phyloP scores from a whole-genome alignment of 1,139 yeast genomes.

The Scheffersomyces illinoinensis region DNA sequence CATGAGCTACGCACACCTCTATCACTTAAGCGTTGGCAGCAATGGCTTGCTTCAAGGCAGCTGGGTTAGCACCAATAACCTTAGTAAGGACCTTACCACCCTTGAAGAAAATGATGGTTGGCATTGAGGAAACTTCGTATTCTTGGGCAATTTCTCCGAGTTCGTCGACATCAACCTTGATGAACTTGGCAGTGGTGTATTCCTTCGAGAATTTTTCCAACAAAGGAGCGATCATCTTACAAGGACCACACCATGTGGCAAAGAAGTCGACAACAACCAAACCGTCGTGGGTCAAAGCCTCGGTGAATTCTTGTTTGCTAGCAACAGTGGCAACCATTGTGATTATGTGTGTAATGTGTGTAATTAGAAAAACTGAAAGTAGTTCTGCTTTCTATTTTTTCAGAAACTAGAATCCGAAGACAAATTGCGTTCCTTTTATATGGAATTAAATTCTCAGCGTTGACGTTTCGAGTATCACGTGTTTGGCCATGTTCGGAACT shows the following conservation, averaged over 20 bases:
- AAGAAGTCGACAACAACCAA: slow-evolving; percentile 81
- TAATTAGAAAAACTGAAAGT: neutral
- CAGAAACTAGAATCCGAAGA: neutral
- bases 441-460: neutral
- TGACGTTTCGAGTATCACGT: neutral
- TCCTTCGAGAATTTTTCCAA: slow-evolving; percentile 59
- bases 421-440: neutral
- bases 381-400: neutral
- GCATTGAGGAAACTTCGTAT: slow-evolving; percentile 82
- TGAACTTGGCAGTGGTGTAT: slow-evolving; percentile 60
- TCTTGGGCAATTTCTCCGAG: slow-evolving; percentile 71
- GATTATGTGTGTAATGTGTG: slow-evolving; percentile 6
- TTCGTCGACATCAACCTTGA: slow-evolving; percentile 85
- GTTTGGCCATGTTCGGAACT: neutral
- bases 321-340: slow-evolving; percentile 44
- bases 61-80: slow-evolving; percentile 87
- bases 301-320: slow-evolving; percentile 60
- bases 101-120: slow-evolving; percentile 81
- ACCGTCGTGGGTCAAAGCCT: slow-evolving; percentile 54
- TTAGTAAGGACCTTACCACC: slow-evolving; percentile 69
- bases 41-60: slow-evolving; percentile 72
- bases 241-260: slow-evolving; percentile 95
- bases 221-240: slow-evolving; percentile 81
- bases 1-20: neutral
- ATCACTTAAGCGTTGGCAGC: slow-evolving; percentile 48